Evolutionary conservation across 2,329 filamentous ascomycete species (phyloP), one percentile per base, ranked within the genome.

Genomic region (Coniella lustricola): DNA sequence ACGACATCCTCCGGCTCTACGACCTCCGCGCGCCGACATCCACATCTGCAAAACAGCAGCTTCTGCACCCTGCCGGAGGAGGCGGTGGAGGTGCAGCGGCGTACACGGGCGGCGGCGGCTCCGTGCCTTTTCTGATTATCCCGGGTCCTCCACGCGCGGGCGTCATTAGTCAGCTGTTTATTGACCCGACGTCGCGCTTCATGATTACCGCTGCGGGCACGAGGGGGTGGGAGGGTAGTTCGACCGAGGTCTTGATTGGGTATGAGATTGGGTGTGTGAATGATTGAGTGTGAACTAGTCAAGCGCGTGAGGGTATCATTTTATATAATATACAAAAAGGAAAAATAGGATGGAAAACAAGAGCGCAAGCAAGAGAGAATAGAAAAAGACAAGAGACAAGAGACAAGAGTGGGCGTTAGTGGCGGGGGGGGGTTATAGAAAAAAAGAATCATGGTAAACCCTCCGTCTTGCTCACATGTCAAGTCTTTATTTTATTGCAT

Each of bases 181-280:
- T 96, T 40, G 93, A 98, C 63, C 87, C 87, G 4, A 87, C 88
- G 0, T 91, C 88, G 62, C 77, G 82, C 16, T 97, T 90, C 62
- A 91, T 98, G 85, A 78, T 98, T 31, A 91, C 87, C 2, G 87
- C 89, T 0, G 90, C 88, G 4, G 93, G 93, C 0, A 97, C 93
- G 54, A 73, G 93, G 54, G 93, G 93, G 1, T 98, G 93, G 93
- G 93, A 97, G 64, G 93, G 93, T 1, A 82, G 78, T 17, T 84
- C 78, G 32, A 97, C 93, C 0, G 93, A 98, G 69, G 89, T 93
- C 0, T 65, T 98, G 52, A 80, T 98, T 47, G 93, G 93, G 14
- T 98, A 98, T 66, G 93, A 98, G 69, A 95, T 98, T 57, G 50
- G 50, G 1, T 53, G 51, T 25, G 40, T 50, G 17, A 49, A 49